Evolutionary conservation across 2,329 filamentous ascomycete species (phyloP), one percentile per base, ranked within the genome.

Genomic region (Ascochyta viciae-villosae): DNA sequence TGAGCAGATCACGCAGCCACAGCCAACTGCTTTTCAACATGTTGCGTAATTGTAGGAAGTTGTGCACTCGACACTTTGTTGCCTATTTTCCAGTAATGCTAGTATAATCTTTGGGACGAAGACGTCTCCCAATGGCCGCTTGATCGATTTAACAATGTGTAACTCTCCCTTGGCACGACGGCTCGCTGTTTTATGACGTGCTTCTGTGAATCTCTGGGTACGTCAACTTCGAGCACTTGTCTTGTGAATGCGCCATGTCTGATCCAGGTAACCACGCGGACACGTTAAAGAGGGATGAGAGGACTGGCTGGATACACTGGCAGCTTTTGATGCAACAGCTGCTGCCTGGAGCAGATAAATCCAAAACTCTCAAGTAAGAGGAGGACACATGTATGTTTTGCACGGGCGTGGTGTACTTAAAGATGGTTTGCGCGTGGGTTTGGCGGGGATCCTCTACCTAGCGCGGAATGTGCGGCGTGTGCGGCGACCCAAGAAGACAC

Each of bases 401-500:
- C 15, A 16, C 10, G 29, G 26, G 15, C 8, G 50, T 54, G 16
- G 47, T 50, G 46, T 50, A 50, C 37, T 55, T 50, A 40, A 37
- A 41, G 51, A 48, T 50, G 54, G 48, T 50, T 57, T 58, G 65
- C 62, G 57, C 58, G 45, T 58, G 37, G 53, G 27, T 62, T 60
- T 63, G 62, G 67, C 60, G 67, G 62, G 62, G 66, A 43, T 34
- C 29, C 29, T 38, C 29, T 31, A 15, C 10, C 53, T 69, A 68
- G 68, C 66, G 62, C 64, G 64, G 69, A 67, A 65, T 67, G 56
- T 64, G 63, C 63, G 19, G 19, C 19, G 19, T 19, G 19, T 19
- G 61, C 64, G 61, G 65, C 58, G 47, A 59, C 60, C 65, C 64
- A 72, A 73, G 70, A 74, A 71, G 68, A 71, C 72, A 75, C 68